These are phyloP conservation scores for Petunia secreta DNA, from an alignment of 257 asterid genomes.

Conservation along the genomic window DNA sequence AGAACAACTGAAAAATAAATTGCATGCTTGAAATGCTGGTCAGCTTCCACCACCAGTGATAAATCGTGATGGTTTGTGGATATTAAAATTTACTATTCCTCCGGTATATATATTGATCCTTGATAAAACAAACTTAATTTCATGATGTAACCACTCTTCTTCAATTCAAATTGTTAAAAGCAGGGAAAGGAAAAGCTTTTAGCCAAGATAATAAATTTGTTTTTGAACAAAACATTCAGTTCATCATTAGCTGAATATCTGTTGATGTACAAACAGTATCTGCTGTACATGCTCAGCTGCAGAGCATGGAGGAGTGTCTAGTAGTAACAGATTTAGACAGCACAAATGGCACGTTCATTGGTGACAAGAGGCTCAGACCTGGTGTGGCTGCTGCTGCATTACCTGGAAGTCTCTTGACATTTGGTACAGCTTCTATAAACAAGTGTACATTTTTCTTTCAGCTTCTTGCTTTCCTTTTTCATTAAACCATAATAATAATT, in stretches of 20 bases:
- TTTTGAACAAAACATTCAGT: not conserved
- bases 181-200: not conserved
- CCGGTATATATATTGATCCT: not conserved
- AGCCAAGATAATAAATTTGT: not conserved
- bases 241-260: not conserved
- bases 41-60: no score
- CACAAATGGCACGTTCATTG: conserved; percentile 90
- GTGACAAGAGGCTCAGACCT: conserved; percentile 68
- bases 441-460: conserved; percentile 2
- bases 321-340: conserved; percentile 83
- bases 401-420: conserved; percentile 73
- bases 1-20: no score
- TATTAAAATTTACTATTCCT: not conserved
- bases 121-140: not conserved
- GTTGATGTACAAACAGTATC: conserved; percentile 54
- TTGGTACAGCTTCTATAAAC: conserved; percentile 54
- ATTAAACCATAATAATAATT: not conserved
- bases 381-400: conserved; percentile 68
- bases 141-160: not conserved
- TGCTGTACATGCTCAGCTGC: conserved; percentile 73
- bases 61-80: no score
- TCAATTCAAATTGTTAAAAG: not conserved
- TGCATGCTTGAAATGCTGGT: no score
- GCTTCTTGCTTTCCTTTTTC: not conserved
- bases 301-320: conserved; percentile 65